A percentile compares a stretch with the other conserved stretches of the same genome.
phyloP scores from a whole-genome alignment of 768 basidiomycete species.

The Tulasnella sp. region DNA sequence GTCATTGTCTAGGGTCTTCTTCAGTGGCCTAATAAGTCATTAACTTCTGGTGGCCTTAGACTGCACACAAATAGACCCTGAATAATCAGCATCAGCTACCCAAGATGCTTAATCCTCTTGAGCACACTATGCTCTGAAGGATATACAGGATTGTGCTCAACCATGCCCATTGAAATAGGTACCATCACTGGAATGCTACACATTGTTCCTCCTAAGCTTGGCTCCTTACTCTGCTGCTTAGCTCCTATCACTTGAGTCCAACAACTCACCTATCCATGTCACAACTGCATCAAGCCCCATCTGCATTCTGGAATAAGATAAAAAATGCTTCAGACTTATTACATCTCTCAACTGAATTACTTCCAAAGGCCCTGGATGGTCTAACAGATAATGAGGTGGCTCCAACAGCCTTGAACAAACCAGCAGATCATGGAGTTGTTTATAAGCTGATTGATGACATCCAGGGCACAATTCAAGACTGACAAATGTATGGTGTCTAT shows the following conservation, averaged over 20 bases:
- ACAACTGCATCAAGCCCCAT: background rate
- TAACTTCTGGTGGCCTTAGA: too few relatives aligned
- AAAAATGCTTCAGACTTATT: conserved; percentile 9
- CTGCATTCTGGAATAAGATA: conserved; percentile 1
- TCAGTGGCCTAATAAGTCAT: conserved; percentile 75
- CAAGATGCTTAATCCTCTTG: too few relatives aligned
- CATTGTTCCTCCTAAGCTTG: too few relatives aligned
- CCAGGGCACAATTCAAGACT: conserved; percentile 31
- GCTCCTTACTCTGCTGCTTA: too few relatives aligned
- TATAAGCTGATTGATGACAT: conserved; percentile 10
- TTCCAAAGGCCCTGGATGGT: conserved; percentile 14
- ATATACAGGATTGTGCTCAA: too few relatives aligned
- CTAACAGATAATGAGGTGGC: conserved; percentile 5
- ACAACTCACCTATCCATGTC: background rate
- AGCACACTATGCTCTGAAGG: too few relatives aligned
- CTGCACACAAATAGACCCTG: too few relatives aligned
- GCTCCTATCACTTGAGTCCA: background rate
- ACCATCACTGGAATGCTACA: too few relatives aligned
- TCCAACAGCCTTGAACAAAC: background rate
- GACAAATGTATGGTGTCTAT: conserved; percentile 36
- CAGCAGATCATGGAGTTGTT: background rate
- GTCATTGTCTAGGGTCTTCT: conserved; percentile 57
- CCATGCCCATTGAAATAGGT: too few relatives aligned
- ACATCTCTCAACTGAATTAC: conserved; percentile 4
- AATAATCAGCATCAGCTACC: too few relatives aligned